phyloP scores from a whole-genome alignment of 1,139 yeast genomes.

The Yamadazyma membranifaciens region DNA sequence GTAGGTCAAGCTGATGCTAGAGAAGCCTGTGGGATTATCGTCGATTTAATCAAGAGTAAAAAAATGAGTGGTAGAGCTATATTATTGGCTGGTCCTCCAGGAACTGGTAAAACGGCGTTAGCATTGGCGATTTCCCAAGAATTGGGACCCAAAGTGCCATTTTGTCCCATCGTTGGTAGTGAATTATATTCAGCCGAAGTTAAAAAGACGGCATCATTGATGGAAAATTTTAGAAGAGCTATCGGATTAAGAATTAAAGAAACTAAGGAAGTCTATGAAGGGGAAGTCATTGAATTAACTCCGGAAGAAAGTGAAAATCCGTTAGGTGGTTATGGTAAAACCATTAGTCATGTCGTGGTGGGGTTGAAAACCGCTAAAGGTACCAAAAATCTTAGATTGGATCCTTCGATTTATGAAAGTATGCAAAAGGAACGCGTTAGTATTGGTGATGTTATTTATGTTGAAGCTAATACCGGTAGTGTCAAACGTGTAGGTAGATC shows the following conservation, averaged over 20 bases:
- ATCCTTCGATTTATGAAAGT: conserved; percentile 93
- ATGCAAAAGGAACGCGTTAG: conserved; percentile 94
- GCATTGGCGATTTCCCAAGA: conserved; percentile 97
- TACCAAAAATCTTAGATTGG: conserved; percentile 86
- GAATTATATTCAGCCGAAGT: conserved; percentile 97
- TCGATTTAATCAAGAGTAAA: conserved; percentile 88
- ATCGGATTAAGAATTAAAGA: conserved; percentile 95
- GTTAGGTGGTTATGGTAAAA: conserved; percentile 95
- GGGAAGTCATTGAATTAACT: conserved; percentile 93
- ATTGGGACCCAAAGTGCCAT: conserved; percentile 97
- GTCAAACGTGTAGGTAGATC: conserved; percentile 97
- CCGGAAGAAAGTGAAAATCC: conserved; percentile 98
- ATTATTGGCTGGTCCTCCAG: conserved; percentile 94
- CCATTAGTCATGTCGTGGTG: conserved; percentile 89
- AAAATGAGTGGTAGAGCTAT: conserved; percentile 97
- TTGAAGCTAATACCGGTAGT: conserved; percentile 96
- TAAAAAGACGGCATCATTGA: conserved; percentile 92
- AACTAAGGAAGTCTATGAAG: conserved; percentile 97
- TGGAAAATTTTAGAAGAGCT: conserved; percentile 97
- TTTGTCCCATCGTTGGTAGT: conserved; percentile 95
- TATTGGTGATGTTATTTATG: conserved; percentile 94
- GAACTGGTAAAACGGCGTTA: conserved; percentile 96
- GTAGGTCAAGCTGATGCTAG: conserved; percentile 94
- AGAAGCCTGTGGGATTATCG: conserved; percentile 96
- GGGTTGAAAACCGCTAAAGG: conserved; percentile 97